Percentiles rank a stretch among this genome's conserved stretches.
Conservation (phyloP, 371 early-diverging fungal species). For the Syncephalis plumigaleata region DNA sequence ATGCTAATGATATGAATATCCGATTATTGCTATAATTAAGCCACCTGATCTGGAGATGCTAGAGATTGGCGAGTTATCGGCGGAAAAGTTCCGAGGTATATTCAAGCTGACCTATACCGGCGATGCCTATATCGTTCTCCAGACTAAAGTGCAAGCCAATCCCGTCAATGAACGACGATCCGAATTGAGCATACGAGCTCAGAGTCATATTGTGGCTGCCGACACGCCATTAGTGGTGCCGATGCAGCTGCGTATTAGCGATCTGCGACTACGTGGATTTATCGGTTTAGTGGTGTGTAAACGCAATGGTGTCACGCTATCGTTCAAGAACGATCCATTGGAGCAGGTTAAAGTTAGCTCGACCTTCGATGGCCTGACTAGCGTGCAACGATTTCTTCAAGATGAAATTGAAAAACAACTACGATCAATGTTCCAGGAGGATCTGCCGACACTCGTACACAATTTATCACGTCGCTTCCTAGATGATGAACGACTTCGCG, state of each 20-base stretch:
- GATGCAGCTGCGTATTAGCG: conserved; percentile 80
- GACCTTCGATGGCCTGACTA: conserved; percentile 82
- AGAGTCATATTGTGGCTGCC: conserved; percentile 63
- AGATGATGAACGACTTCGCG: conserved; percentile 11
- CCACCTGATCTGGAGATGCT: conserved; percentile 93
- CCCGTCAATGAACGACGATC: conserved; percentile 48
- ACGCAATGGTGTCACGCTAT: conserved; percentile 81
- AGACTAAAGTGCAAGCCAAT: conserved; percentile 90
- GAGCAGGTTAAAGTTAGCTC: conserved; percentile 82
- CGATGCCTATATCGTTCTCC: conserved; percentile 81
- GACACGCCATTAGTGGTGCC: conserved; percentile 88
- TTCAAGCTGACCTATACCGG: conserved; percentile 86
- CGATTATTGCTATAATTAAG: conserved; percentile 11
- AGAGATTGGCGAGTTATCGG: conserved; percentile 89
- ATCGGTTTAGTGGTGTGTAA: conserved; percentile 86
- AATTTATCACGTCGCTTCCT: conserved; percentile 49
- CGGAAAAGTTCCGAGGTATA: conserved; percentile 86
- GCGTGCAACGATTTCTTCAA: conserved; percentile 74
- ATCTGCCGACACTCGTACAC: conserved; percentile 85
- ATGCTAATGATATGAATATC: conserved; percentile 1
- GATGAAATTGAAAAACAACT: conserved; percentile 80
- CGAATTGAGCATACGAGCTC: conserved; percentile 36
- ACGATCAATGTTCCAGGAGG: conserved; percentile 76
- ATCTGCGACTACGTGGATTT: conserved; percentile 77
- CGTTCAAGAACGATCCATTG: conserved; percentile 92